Base-by-base conservation (phyloP, 129 eudicot species). In the Saussurea involucrata region DNA sequence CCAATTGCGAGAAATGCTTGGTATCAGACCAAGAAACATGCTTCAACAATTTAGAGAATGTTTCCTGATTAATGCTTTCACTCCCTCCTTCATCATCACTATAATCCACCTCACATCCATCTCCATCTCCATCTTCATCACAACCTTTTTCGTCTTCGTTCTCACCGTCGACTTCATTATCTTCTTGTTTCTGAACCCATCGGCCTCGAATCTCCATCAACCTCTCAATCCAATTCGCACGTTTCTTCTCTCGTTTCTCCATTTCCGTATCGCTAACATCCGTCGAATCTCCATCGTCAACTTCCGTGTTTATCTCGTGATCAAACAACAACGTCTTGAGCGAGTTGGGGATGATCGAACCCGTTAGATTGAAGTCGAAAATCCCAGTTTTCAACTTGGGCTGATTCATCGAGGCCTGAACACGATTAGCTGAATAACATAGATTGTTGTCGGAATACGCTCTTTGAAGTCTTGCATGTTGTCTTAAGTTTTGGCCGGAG, bases 11-110 rank as follows among this genome's bases (percentile, higher is more conserved):
- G 66, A 84, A 84, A 21, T 46, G 84, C 83, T 89, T 92, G 7
- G 92, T 82, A 66, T 92, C 93, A 3, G 97, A 89, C 89, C 89
- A 86, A 8, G 97, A 89, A n/a, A 88, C 97, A 3, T n/a, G 31
- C 17, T 68, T 74, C 67, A 92, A 81, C 76, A 88, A 68, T 58
- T 18, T 32, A 3, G 83, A 75, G 73, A 92, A 89, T 5, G 84
- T 58, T 32, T 89, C 88, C 15, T 68, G 76, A 77, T 92, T 77
- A 17, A 92, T 68, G 31, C 42, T 24, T n/a, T 67, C 70, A 11
- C 65, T 36, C 5, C 78, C 91, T 68, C 78, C 91, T 68, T 82
- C 92, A 36, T 88, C 92, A 12, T 89, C 96, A 17, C 85, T 82
- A 68, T 92, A 92, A 29, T 84, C 88, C 7, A 79, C 93, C 44